Evolutionary conservation across 2,329 filamentous ascomycete genomes (phyloP).

Genomic region (Penicillium brasilianum): DNA sequence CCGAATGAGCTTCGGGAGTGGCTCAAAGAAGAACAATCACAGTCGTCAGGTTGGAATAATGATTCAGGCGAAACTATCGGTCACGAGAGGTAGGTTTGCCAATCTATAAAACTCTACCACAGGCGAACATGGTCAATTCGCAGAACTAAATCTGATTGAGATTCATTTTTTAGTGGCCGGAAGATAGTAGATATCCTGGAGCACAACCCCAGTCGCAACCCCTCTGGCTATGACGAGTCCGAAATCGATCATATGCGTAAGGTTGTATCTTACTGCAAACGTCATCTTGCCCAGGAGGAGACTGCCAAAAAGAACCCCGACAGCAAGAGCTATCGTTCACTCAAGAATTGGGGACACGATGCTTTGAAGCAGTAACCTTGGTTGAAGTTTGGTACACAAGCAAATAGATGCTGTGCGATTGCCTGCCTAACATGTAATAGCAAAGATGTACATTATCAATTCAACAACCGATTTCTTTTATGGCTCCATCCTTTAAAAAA

Average conservation of each 20-base stretch:
- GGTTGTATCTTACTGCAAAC: constrained; percentile 69
- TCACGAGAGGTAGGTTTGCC: constrained; percentile 57
- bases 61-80: constrained; percentile 67
- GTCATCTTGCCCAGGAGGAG: constrained; percentile 69
- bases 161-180: constrained; percentile 54
- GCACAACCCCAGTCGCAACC: constrained; percentile 64
- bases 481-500: neutral
- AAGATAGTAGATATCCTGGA: constrained; percentile 68
- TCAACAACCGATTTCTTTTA: neutral
- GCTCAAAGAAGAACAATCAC: constrained; percentile 64
- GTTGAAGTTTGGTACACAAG: neutral
- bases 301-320: constrained; percentile 61
- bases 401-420: neutral
- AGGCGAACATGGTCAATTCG: neutral
- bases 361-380: constrained; percentile 49
- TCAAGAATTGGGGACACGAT: constrained; percentile 69
- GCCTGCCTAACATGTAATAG: too few relatives aligned
- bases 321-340: constrained; percentile 61
- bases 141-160: neutral
- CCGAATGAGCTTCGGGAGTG: constrained; percentile 64
- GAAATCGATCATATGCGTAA: constrained; percentile 66
- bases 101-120: neutral
- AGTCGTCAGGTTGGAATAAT: constrained; percentile 64
- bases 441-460: neutral
- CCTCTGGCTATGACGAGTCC: constrained; percentile 61